phyloP scores from a whole-genome alignment of 345 rosid species.

The Salix brachista region DNA sequence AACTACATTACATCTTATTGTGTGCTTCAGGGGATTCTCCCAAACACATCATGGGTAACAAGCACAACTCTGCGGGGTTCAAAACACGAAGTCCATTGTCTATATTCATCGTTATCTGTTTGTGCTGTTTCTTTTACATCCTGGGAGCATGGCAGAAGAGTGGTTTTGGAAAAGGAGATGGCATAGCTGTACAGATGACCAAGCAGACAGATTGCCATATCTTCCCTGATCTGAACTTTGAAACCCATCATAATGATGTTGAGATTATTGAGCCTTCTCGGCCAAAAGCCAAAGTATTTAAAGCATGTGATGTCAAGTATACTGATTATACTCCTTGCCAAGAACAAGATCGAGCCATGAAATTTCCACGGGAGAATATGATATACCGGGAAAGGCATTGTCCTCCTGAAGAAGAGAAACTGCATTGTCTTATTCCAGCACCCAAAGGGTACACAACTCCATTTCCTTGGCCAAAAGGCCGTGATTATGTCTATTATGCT shows the following conservation, averaged over 20 bases:
- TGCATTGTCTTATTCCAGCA: constrained; percentile 84
- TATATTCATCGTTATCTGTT: constrained; percentile 61
- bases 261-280: constrained; percentile 48
- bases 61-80: constrained; percentile 43
- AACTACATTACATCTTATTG: background rate
- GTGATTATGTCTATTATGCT: constrained; percentile 84
- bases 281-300: constrained; percentile 49
- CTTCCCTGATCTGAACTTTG: constrained; percentile 57
- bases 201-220: constrained; percentile 64
- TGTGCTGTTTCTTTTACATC: constrained; percentile 87
- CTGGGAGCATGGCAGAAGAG: constrained; percentile 96
- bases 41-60: constrained; percentile 48
- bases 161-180: constrained; percentile 90
- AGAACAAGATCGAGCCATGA: constrained; percentile 91
- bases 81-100: constrained; percentile 59
- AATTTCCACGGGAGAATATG: constrained; percentile 89
- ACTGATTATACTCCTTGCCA: constrained; percentile 95
- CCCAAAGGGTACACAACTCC: constrained; percentile 89
- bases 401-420: constrained; percentile 71
- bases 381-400: constrained; percentile 93
- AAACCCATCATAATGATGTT: constrained; percentile 68
- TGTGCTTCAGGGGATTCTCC: constrained; percentile 8
- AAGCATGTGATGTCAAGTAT: constrained; percentile 70
- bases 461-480: constrained; percentile 93
- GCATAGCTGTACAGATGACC: constrained; percentile 60